Evolutionary conservation across 2,329 filamentous ascomycete genomes (phyloP).

Genomic region (Claviceps monticola): DNA sequence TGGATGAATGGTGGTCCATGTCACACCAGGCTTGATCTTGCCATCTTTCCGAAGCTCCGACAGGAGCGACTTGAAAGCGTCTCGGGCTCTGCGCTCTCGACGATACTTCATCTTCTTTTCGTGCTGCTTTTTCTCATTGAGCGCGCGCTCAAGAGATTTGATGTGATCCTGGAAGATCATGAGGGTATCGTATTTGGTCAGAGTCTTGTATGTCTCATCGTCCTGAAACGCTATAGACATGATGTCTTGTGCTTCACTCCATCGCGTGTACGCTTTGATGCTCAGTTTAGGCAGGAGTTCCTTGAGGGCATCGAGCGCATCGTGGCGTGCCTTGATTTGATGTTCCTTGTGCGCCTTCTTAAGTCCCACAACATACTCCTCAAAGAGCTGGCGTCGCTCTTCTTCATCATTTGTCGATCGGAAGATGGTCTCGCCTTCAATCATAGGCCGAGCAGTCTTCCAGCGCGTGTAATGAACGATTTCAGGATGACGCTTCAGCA

Average conservation of each 20-base stretch:
- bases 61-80: conserved; percentile 64
- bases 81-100: conserved; percentile 73
- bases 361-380: conserved; percentile 79
- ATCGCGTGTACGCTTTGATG: conserved; percentile 85
- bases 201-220: conserved; percentile 72
- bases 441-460: conserved; percentile 89
- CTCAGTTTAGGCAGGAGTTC: conserved; percentile 66
- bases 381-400: conserved; percentile 80
- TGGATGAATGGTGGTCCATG: conserved; percentile 73
- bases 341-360: conserved; percentile 68
- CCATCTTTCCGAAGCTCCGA: conserved; percentile 59
- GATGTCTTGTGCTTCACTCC: conserved; percentile 76
- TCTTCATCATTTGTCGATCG: conserved; percentile 76
- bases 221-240: conserved; percentile 67
- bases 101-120: conserved; percentile 71
- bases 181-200: conserved; percentile 82
- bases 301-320: conserved; percentile 72
- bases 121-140: conserved; percentile 82
- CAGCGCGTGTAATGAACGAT: conserved; percentile 95
- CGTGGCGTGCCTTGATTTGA: conserved; percentile 58
- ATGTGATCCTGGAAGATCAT: conserved; percentile 91
- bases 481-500: conserved; percentile 92
- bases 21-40: conserved; percentile 77
- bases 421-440: conserved; percentile 92
- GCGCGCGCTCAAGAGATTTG: conserved; percentile 75